Evolutionary conservation across 805 yeast species (phyloP).

Genomic region (Cephaloascus albidus): DNA sequence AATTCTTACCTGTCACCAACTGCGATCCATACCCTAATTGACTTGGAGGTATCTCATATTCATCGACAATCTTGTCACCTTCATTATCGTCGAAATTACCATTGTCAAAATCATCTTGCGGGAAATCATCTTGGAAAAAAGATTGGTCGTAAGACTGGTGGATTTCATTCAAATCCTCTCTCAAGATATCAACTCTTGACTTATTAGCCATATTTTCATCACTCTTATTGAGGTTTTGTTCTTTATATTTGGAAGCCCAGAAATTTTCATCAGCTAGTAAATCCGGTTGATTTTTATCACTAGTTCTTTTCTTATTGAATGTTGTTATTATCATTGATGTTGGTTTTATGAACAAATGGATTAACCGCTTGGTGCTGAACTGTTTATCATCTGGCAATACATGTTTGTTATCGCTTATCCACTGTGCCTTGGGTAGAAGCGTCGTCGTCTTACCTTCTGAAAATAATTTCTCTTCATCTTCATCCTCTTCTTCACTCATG

Average conservation of each 20-base stretch:
- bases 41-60: slow-evolving; percentile 5
- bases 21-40: slow-evolving; percentile 8
- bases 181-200: slow-evolving; percentile 3
- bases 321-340: slow-evolving; percentile 15
- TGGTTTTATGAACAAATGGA: slow-evolving; percentile 38
- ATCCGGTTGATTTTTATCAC: slow-evolving; percentile 3
- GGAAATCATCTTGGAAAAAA: slow-evolving; percentile 6
- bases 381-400: slow-evolving; percentile 40
- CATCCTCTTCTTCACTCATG: slow-evolving; percentile 10
- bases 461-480: slow-evolving; percentile 14
- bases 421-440: slow-evolving; percentile 10
- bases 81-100: slow-evolving; percentile 30
- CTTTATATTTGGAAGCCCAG: slow-evolving; percentile 39
- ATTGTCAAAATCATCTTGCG: slow-evolving; percentile 27
- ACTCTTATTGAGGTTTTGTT: slow-evolving; percentile 30
- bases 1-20: slow-evolving; percentile 4
- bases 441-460: slow-evolving; percentile 8
- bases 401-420: slow-evolving; percentile 9
- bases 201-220: slow-evolving; percentile 15
- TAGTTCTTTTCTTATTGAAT: slow-evolving; percentile 7
- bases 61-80: slow-evolving; percentile 2
- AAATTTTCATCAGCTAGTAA: slow-evolving; percentile 36
- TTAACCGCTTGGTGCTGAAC: slow-evolving; percentile 38
- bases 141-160: slow-evolving; percentile 10
- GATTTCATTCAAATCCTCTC: slow-evolving; percentile 10